Evolutionary conservation across 2,329 filamentous ascomycete genomes (phyloP), one percentile per base, ranked within the genome.

Genomic region (Pochonia chlamydosporia): DNA sequence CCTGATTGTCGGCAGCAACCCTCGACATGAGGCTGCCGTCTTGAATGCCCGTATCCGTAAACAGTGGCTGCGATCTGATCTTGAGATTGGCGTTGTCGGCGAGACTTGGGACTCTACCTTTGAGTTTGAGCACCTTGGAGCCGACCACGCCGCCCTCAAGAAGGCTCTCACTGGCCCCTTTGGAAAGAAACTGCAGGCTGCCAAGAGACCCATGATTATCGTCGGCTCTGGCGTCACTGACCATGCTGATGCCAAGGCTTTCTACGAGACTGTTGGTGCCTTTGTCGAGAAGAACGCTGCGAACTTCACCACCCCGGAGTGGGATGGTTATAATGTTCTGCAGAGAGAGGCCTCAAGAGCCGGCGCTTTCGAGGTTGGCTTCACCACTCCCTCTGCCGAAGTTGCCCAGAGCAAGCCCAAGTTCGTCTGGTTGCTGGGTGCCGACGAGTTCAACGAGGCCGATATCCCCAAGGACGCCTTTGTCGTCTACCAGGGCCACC

Each of bases 291-390:
- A 96, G 81, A 85, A 96, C 69, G 84, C 89, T 54, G 75, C 80
- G 58, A 95, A 85, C 74, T 96, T 99, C 76, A 74, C 81, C 62
- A 96, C 88, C 5, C 74, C 82, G 16, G 90, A 96, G 67, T 97
- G 95, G 90, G 93, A 96, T 66, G 93, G 92, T 51, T 99, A 92
- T 79, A 99, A 96, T 66, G 84, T 99, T 51, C 84, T 99, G 44
- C 93, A 99, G 72, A 84, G 92, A 55, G 87, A 89, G 52, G 93
- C 93, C 50, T 96, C 93, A 52, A 85, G 92, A 58, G 87, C 87
- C 31, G 93, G 90, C 64, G 93, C 93, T 51, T 99, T 90, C 64
- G 93, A 99, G 71, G 83, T 99, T 59, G 93, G 93, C 61, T 99
- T 96, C 71, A 89, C 88, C 30, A 85, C 89, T 13, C 89, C 91